Conservation (phyloP, 345 rosid species). For the Sisymbrium irio region DNA sequence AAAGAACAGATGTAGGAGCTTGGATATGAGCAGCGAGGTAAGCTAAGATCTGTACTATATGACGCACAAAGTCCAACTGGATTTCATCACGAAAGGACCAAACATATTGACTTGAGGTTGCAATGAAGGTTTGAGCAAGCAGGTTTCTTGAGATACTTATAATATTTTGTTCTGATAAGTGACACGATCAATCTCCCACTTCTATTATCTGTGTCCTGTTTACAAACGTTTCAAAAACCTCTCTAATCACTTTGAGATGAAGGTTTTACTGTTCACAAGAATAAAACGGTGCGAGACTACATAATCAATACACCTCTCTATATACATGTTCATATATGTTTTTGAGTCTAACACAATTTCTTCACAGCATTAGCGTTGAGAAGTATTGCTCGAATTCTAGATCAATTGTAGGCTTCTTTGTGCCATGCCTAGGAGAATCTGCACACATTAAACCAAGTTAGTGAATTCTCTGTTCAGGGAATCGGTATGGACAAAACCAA, state of each 20-base stretch:
- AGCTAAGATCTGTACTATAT: background rate
- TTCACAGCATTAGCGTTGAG: constrained; percentile 70
- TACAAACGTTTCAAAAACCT: constrained; percentile 20
- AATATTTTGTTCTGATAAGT: background rate
- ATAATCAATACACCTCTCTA: constrained; percentile 2
- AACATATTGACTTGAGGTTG: background rate
- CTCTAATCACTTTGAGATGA: constrained; percentile 9
- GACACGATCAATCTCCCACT: background rate
- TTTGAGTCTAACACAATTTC: constrained; percentile 16
- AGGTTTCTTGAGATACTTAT: background rate
- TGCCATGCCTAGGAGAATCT: constrained; percentile 41
- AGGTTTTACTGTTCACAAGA: constrained; percentile 17
- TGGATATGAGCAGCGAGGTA: background rate
- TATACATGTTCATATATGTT: constrained; percentile 16
- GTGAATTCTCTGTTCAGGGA: background rate
- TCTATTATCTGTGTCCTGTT: background rate
- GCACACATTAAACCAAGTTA: constrained; percentile 30
- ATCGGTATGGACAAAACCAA: background rate
- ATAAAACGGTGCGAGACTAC: constrained; percentile 18
- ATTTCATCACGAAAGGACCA: background rate
- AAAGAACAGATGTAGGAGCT: background rate
- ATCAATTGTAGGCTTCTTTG: constrained; percentile 79
- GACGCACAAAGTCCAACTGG: background rate
- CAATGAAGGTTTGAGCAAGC: background rate
- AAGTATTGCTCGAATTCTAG: constrained; percentile 91